phyloP scores from a whole-genome alignment of 768 basidiomycete genomes.

The Coprinopsis marcescibilis region DNA sequence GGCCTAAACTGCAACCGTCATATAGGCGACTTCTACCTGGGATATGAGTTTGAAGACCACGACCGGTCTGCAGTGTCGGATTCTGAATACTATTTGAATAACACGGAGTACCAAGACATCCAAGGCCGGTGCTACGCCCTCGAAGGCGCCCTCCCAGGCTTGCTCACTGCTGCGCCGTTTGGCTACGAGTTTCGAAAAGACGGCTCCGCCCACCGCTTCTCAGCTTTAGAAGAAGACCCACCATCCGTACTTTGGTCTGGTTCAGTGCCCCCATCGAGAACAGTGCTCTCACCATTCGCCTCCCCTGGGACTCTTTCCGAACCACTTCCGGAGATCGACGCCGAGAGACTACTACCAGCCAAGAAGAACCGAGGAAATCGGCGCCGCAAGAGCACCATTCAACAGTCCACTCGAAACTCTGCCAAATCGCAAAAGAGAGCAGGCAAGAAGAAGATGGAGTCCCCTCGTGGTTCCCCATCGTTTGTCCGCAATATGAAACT shows the following conservation, averaged over 20 bases:
- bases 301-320: background rate
- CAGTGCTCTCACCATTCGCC: background rate
- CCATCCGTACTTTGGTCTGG: no score
- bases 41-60: background rate
- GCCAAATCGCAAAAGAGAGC: background rate
- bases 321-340: background rate
- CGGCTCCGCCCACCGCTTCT: background rate
- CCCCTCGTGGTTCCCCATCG: background rate
- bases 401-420: background rate
- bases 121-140: no score
- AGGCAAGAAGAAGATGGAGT: background rate
- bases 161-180: background rate
- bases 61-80: background rate
- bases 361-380: background rate
- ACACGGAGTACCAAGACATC: background rate
- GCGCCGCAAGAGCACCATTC: background rate
- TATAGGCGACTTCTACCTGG: background rate
- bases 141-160: background rate
- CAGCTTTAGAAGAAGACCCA: no score
- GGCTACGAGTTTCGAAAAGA: background rate
- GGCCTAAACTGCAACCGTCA: no score
- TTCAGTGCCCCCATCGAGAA: background rate
- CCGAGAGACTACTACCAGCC: no score
- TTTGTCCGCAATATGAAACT: no score
- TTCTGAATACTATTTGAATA: background rate